Evolutionary conservation across 2,329 filamentous ascomycete species (phyloP).

Genomic region (Lizonia empirigonia): DNA sequence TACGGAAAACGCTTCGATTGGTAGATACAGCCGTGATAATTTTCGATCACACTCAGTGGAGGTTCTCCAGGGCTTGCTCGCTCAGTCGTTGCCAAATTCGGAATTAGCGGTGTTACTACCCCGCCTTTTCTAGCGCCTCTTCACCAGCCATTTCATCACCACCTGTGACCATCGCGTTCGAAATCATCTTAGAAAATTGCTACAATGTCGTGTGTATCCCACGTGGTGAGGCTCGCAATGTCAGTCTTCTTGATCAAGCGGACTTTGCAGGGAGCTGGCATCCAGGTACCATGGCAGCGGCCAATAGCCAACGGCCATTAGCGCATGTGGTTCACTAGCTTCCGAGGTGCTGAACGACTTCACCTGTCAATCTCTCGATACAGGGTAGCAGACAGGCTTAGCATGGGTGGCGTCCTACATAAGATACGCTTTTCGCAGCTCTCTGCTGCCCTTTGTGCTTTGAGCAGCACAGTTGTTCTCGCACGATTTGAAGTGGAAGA

Average conservation of each 20-base stretch:
- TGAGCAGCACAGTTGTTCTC: background rate
- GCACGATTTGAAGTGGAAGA: background rate
- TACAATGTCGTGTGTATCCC: background rate
- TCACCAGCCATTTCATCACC: background rate
- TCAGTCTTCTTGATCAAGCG: background rate
- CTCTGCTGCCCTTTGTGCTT: constrained; percentile 1
- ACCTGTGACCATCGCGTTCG: background rate
- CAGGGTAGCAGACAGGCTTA: background rate
- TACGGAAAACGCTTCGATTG: constrained; percentile 30
- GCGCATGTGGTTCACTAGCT: constrained; percentile 22
- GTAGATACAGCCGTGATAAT: too few species aligned
- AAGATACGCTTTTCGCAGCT: constrained; percentile 17
- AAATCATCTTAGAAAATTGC: background rate
- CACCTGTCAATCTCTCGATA: constrained; percentile 16
- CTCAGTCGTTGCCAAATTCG: background rate
- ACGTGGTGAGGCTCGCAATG: constrained; percentile 9
- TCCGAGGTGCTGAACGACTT: constrained; percentile 13
- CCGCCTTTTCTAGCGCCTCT: constrained; percentile 3
- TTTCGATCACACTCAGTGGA: too few species aligned
- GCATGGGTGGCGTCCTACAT: constrained; percentile 18
- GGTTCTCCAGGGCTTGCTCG: too few species aligned
- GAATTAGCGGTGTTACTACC: constrained; percentile 8
- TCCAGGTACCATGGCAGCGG: background rate
- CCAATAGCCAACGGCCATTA: constrained; percentile 18
- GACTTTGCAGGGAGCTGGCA: background rate